phyloP scores from a whole-genome alignment of 2,329 filamentous ascomycete genomes.

The Aspergillus sp. region DNA sequence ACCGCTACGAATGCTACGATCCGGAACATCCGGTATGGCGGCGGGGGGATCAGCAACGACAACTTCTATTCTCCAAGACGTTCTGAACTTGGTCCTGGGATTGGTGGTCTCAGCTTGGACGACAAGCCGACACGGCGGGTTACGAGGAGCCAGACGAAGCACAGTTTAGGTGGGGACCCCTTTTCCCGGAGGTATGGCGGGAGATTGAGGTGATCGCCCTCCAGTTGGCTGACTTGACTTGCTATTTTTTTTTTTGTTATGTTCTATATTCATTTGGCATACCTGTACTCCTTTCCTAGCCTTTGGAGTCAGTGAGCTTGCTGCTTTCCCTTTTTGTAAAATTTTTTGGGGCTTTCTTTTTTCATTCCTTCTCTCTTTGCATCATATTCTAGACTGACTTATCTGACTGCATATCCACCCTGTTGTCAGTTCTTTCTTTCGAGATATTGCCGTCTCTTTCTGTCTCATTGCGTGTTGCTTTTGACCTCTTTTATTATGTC shows the following conservation, averaged over 20 bases:
- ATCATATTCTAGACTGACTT: too few relatives aligned
- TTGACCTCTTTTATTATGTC: too few relatives aligned
- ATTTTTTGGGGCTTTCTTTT: too few relatives aligned
- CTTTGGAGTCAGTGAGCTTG: too few relatives aligned
- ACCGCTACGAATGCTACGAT: conserved; percentile 26
- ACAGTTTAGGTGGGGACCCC: conserved; percentile 10
- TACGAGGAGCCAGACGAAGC: conserved; percentile 29
- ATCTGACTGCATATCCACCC: too few relatives aligned
- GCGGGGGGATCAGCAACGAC: conserved; percentile 10
- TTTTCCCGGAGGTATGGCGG: background rate
- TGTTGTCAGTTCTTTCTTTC: too few relatives aligned
- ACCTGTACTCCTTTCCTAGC: too few relatives aligned
- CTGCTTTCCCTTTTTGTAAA: too few relatives aligned
- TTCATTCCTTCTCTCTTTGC: too few relatives aligned
- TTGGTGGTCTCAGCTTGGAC: conserved; percentile 27
- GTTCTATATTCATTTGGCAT: background rate
- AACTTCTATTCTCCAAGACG: conserved; percentile 23
- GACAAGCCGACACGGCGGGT: conserved; percentile 26
- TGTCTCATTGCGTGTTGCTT: too few relatives aligned
- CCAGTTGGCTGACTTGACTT: background rate
- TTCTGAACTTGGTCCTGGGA: conserved; percentile 24
- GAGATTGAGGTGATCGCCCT: conserved; percentile 25
- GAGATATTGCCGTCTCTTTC: too few relatives aligned
- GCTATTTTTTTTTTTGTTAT: background rate
- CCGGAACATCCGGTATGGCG: conserved; percentile 29